Conservation (phyloP, 192 early-diverging fungal species). For the Entomortierella lignicola region DNA sequence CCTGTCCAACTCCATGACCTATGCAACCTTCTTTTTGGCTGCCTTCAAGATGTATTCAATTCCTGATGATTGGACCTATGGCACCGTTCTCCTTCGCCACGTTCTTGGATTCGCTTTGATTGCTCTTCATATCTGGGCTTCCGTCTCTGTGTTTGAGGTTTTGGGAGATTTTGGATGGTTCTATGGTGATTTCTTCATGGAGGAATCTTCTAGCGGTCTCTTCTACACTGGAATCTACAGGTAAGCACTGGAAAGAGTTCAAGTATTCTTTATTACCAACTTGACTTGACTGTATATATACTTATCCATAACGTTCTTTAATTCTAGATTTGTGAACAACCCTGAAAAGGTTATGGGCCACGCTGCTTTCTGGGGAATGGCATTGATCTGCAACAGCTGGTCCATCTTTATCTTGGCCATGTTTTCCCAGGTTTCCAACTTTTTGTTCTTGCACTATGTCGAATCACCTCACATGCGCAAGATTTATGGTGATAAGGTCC, state of each 20-base stretch:
- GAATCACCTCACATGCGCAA: conserved; percentile 93
- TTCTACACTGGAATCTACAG: conserved; percentile 94
- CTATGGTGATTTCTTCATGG: conserved; percentile 97
- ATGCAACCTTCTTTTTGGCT: conserved; percentile 87
- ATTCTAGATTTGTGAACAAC: conserved; percentile 84
- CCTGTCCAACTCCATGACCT: conserved; percentile 90
- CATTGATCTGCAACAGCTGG: conserved; percentile 85
- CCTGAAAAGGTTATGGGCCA: conserved; percentile 95
- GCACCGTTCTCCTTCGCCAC: conserved; percentile 81
- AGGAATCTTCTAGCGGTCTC: conserved; percentile 75
- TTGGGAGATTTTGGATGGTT: conserved; percentile 98
- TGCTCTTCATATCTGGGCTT: conserved; percentile 91
- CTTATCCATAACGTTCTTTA: neutral
- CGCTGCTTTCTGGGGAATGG: conserved; percentile 94
- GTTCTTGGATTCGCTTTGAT: conserved; percentile 87
- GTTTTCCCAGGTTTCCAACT: conserved; percentile 84
- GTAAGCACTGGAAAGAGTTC: conserved; percentile 37
- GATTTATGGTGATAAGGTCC: conserved; percentile 87
- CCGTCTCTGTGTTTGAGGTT: conserved; percentile 91
- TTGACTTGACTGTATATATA: too few species aligned
- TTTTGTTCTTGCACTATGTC: conserved; percentile 88
- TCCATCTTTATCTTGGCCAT: conserved; percentile 87
- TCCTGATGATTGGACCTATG: conserved; percentile 76
- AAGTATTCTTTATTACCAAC: too few species aligned
- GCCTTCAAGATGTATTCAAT: conserved; percentile 83